phyloP scores from a whole-genome alignment of 192 early-diverging fungal genomes.

The Dissophora ornata region DNA sequence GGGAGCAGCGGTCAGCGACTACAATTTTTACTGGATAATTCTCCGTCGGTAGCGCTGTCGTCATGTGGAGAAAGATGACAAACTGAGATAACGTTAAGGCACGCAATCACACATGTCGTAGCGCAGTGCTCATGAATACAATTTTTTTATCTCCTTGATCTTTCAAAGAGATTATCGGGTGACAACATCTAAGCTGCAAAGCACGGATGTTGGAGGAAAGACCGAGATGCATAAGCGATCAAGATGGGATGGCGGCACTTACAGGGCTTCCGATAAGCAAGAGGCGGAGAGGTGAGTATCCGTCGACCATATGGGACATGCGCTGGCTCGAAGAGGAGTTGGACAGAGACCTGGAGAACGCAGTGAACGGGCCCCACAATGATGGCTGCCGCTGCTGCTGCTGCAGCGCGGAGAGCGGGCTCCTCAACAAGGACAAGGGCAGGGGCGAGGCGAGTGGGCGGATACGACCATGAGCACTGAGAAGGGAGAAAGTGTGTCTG shows the following conservation, averaged over 20 bases:
- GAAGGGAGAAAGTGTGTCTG: constrained; percentile 12
- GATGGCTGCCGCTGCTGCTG: background rate
- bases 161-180: too few species aligned
- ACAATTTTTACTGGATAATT: too few species aligned
- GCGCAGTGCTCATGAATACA: too few species aligned
- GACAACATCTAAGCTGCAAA: background rate
- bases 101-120: constrained; percentile 3
- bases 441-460: background rate
- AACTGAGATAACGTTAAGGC: too few species aligned
- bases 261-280: constrained; percentile 82
- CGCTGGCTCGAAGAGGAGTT: constrained; percentile 12
- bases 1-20: too few species aligned
- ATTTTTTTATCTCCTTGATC: too few species aligned
- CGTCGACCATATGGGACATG: constrained; percentile 49
- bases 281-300: constrained; percentile 65
- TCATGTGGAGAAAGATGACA: constrained; percentile 22
- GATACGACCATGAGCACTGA: constrained; percentile 6
- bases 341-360: constrained; percentile 11
- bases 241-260: constrained; percentile 46
- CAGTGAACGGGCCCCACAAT: background rate
- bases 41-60: background rate
- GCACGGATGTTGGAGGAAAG: constrained; percentile 1
- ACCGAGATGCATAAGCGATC: too few species aligned
- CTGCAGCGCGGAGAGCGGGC: background rate
- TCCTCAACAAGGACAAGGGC: background rate